Percentiles rank a stretch among this genome's conserved stretches.
phyloP scores from a whole-genome alignment of 2,329 filamentous ascomycete species.

The Xylariales sp. region DNA sequence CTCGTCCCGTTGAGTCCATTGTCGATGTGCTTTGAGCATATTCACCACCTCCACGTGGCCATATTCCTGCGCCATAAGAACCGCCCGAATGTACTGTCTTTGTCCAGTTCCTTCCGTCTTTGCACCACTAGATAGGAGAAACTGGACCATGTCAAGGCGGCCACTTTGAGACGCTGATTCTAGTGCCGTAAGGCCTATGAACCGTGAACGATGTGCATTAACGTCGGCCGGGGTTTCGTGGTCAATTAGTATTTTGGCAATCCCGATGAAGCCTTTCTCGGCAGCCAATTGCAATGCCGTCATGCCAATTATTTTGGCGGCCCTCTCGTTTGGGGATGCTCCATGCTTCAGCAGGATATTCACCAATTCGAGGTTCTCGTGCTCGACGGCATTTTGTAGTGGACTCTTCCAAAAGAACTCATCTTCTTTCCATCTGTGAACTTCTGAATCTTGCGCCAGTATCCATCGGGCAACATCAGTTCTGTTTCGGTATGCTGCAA shows the following conservation, averaged over 20 bases:
- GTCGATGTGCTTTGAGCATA: background rate
- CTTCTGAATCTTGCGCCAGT: background rate
- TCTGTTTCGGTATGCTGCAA: background rate
- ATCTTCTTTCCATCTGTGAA: background rate
- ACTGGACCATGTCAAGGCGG: constrained; percentile 21
- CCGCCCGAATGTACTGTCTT: constrained; percentile 9
- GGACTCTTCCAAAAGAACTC: background rate
- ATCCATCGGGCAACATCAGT: background rate
- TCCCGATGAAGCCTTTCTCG: background rate
- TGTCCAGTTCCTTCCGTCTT: background rate
- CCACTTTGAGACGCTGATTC: constrained; percentile 11
- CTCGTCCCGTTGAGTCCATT: background rate
- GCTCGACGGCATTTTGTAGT: background rate
- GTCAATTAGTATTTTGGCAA: constrained; percentile 2
- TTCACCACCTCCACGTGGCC: background rate
- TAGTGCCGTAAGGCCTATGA: too few relatives aligned
- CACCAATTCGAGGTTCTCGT: background rate
- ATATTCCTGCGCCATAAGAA: background rate
- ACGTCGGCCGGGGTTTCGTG: background rate
- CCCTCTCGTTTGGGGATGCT: background rate
- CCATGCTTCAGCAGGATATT: background rate
- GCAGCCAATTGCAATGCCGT: constrained; percentile 6
- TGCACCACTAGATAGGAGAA: constrained; percentile 10
- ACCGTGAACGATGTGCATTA: background rate
- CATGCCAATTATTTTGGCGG: too few relatives aligned